These are phyloP conservation scores for Russula ochroleuca DNA, from an alignment of 768 basidiomycete genomes.

Conservation along the genomic window DNA sequence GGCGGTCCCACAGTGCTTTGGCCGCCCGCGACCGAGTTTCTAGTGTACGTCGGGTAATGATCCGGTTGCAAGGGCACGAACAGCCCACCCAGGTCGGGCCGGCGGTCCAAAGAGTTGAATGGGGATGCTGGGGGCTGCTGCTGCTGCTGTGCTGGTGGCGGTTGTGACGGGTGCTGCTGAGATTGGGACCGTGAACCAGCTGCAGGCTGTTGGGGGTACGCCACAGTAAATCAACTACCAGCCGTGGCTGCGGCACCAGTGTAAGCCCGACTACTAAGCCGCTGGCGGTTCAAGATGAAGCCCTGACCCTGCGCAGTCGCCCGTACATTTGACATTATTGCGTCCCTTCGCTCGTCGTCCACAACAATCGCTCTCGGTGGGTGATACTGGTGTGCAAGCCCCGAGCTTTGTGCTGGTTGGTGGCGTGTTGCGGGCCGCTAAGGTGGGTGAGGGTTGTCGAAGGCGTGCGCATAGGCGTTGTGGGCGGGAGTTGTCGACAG, in stretches of 20 bases:
- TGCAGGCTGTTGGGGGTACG: constrained; percentile 39
- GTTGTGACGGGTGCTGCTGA: constrained; percentile 30
- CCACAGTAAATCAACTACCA: constrained; percentile 58
- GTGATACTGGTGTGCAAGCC: constrained; percentile 62
- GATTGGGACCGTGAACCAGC: constrained; percentile 31
- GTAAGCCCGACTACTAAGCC: no score
- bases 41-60: constrained; percentile 56
- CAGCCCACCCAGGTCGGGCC: constrained; percentile 61
- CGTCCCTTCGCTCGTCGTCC: constrained; percentile 68
- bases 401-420: constrained; percentile 58
- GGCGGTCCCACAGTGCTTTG: constrained; percentile 47
- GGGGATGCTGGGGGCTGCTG: constrained; percentile 39
- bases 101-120: constrained; percentile 60
- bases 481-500: no score
- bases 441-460: no score
- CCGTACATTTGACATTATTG: constrained; percentile 77
- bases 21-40: constrained; percentile 32
- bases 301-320: constrained; percentile 46
- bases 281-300: constrained; percentile 50
- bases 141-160: constrained; percentile 29
- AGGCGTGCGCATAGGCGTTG: no score
- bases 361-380: constrained; percentile 58
- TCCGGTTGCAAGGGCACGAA: constrained; percentile 85
- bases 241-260: constrained; percentile 47
- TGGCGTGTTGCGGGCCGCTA: constrained; percentile 39